Conservation (phyloP, 2,329 filamentous ascomycete species). For the Cladosporium cucumerinum region DNA sequence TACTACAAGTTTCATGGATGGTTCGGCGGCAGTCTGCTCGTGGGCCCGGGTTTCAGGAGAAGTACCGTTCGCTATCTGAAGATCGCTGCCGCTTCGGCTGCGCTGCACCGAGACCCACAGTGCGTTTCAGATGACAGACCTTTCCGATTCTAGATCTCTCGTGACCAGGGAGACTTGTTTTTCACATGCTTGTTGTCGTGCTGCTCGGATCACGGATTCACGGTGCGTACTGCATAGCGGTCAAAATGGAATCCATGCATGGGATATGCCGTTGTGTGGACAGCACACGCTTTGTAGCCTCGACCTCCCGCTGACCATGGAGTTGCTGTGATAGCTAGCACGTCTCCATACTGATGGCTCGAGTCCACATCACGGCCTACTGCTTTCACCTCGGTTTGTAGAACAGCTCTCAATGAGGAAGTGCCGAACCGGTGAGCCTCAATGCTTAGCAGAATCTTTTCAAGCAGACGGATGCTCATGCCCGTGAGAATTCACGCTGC, state of each 20-base stretch:
- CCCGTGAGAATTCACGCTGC: not conserved
- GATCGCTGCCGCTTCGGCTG: conserved; percentile 8
- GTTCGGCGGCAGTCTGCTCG: not conserved
- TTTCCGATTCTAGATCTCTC: not conserved
- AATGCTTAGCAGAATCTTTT: not conserved
- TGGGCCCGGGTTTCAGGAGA: not conserved
- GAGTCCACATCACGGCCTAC: not conserved
- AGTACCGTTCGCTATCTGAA: conserved; percentile 1
- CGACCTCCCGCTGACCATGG: not conserved
- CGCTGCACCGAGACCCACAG: conserved; percentile 3
- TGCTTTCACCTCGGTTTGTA: not conserved
- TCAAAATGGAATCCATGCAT: not conserved
- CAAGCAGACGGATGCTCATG: not conserved
- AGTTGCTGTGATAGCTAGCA: not conserved
- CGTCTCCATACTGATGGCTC: not conserved
- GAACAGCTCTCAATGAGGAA: not conserved
- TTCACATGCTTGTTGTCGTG: not conserved
- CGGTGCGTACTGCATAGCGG: not conserved
- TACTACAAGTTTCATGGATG: not conserved
- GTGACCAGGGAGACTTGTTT: not conserved
- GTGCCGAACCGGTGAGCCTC: not conserved
- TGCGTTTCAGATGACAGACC: conserved; percentile 1
- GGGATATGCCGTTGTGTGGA: not conserved
- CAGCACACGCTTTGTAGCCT: not conserved
- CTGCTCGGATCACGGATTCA: conserved; percentile 3